Percentiles rank a stretch among this genome's conserved stretches.
These are phyloP conservation scores for Melanogaster broomeanus DNA, from an alignment of 768 basidiomycete genomes.

Conservation along the genomic window DNA sequence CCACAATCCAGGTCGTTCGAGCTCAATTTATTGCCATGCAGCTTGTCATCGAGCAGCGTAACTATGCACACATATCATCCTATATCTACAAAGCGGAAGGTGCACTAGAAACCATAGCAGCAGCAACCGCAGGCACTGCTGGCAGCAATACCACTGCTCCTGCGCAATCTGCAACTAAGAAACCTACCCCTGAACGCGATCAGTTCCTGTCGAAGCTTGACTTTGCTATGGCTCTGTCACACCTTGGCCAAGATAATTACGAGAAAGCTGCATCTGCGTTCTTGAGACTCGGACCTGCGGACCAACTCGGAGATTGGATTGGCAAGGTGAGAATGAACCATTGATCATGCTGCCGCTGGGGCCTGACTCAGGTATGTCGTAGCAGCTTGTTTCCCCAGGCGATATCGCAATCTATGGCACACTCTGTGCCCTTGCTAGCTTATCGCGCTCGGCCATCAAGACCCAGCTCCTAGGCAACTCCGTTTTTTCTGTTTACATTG, in stretches of 20 bases:
- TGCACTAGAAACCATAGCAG: conserved; percentile 66
- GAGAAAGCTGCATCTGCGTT: conserved; percentile 81
- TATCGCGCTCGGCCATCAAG: conserved; percentile 71
- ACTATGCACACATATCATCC: conserved; percentile 85
- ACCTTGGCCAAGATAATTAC: conserved; percentile 70
- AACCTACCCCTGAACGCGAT: conserved; percentile 56
- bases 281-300: conserved; percentile 62
- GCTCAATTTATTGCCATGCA: conserved; percentile 28
- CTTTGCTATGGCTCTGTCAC: conserved; percentile 75
- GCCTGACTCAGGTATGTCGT: not conserved
- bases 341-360: not conserved
- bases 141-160: conserved; percentile 16
- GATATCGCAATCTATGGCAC: conserved; percentile 90
- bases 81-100: conserved; percentile 97
- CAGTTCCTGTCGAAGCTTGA: conserved; percentile 78
- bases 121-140: conserved; percentile 33
- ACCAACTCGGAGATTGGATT: conserved; percentile 76
- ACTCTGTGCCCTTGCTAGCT: conserved; percentile 79
- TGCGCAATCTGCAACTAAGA: conserved; percentile 36
- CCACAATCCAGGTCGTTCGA: not conserved
- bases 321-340: conserved; percentile 53
- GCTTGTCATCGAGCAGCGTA: conserved; percentile 85
- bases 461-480: conserved; percentile 66
- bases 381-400: conserved; percentile 72
- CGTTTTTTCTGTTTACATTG: conserved; percentile 73